phyloP scores from a whole-genome alignment of 371 early-diverging fungal species.

The Apophysomyces sp. region DNA sequence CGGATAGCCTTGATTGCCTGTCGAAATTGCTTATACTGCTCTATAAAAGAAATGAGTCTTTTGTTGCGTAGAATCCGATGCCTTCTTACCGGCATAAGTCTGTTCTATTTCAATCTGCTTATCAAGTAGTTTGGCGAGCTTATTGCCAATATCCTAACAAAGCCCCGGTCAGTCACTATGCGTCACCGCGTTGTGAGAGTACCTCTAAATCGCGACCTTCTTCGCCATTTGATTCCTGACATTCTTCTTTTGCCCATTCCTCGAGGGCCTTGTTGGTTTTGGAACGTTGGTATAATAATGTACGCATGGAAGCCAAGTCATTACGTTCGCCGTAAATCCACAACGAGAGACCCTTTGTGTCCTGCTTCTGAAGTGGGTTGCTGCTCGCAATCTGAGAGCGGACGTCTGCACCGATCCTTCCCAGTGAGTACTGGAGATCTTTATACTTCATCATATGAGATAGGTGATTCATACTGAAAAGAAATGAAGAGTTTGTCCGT shows the following conservation, averaged over 20 bases:
- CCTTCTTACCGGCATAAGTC: conserved; percentile 41
- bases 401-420: conserved; percentile 40
- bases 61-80: no score
- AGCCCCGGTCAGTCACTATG: not conserved
- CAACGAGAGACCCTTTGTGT: conserved; percentile 33
- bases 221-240: conserved; percentile 17
- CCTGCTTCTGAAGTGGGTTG: conserved; percentile 45
- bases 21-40: conserved; percentile 42
- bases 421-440: conserved; percentile 43
- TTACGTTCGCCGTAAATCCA: conserved; percentile 50
- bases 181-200: not conserved
- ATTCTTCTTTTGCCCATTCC: conserved; percentile 34
- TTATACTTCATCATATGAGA: conserved; percentile 37
- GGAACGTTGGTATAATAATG: conserved; percentile 31
- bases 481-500: not conserved
- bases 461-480: not conserved
- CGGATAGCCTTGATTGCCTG: conserved; percentile 48
- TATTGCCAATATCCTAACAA: conserved; percentile 37
- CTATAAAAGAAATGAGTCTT: conserved; percentile 14
- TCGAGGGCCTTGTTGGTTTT: conserved; percentile 35
- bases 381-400: conserved; percentile 40
- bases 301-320: conserved; percentile 33
- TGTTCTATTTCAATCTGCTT: conserved; percentile 39
- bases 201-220: conserved; percentile 39
- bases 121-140: conserved; percentile 24